A percentile compares a stretch with the other conserved stretches of the same genome.
phyloP scores from a whole-genome alignment of 768 basidiomycete genomes.

The Kwoniella bestiolae region DNA sequence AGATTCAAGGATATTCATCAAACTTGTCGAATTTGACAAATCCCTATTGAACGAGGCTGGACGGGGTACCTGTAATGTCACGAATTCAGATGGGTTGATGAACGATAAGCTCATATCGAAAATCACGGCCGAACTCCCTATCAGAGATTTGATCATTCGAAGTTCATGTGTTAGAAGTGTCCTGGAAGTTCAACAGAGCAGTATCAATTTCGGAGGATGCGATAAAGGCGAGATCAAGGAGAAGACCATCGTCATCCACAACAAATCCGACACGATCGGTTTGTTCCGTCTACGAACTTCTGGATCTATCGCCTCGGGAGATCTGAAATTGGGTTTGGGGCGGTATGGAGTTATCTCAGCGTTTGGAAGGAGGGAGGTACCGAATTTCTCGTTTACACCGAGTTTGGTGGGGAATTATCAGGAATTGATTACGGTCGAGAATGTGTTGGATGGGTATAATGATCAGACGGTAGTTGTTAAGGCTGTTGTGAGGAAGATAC shows the following conservation, averaged over 20 bases:
- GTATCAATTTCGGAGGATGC: conserved; percentile 55
- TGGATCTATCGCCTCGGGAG: conserved; percentile 53
- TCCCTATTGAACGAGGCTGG: conserved; percentile 20
- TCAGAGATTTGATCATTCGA: conserved; percentile 52
- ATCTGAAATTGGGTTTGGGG: conserved; percentile 53
- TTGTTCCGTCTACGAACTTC: conserved; percentile 53
- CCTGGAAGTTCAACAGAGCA: conserved; percentile 53
- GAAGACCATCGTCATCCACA: conserved; percentile 55
- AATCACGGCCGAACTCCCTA: conserved; percentile 40
- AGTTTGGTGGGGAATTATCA: conserved; percentile 51
- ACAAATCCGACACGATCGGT: conserved; percentile 53
- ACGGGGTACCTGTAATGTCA: conserved; percentile 3
- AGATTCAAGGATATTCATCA: conserved; percentile 53
- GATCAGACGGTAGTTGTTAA: conserved; percentile 53
- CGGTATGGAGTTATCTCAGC: conserved; percentile 54
- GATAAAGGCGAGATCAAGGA: conserved; percentile 53
- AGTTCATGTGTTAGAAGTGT: conserved; percentile 46
- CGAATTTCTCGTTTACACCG: conserved; percentile 51
- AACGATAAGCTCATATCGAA: conserved; percentile 8
- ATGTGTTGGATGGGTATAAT: conserved; percentile 48
- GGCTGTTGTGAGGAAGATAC: conserved; percentile 52
- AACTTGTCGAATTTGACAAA: conserved; percentile 48
- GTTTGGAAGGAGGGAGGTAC: conserved; percentile 52
- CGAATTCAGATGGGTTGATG: background rate
- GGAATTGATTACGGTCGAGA: conserved; percentile 53